A percentile compares a stretch with the other conserved stretches of the same genome.
phyloP scores from a whole-genome alignment of 768 basidiomycete species.

The Leccinum broughii region DNA sequence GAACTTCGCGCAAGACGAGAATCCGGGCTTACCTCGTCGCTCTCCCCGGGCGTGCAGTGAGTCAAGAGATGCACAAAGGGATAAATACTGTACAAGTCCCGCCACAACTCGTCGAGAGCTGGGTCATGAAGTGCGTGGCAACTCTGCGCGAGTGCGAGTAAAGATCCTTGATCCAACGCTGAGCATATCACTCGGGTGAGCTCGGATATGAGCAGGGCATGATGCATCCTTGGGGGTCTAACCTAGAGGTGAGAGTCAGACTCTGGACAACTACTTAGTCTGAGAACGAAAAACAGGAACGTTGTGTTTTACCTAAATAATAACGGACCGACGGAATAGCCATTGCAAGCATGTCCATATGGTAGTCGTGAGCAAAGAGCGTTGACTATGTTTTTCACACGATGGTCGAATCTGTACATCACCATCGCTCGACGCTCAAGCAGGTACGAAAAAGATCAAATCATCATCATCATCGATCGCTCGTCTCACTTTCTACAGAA shows the following conservation, averaged over 20 bases:
- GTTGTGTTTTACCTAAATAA: no score
- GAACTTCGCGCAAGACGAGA: no score
- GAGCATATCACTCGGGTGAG: conserved; percentile 20
- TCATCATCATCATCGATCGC: not conserved
- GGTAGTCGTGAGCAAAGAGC: no score
- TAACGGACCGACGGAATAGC: no score
- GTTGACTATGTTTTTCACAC: not conserved
- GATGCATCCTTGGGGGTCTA: conserved; percentile 18
- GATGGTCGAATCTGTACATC: conserved; percentile 41
- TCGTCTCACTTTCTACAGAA: conserved; percentile 42
- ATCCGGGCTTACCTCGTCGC: conserved; percentile 12
- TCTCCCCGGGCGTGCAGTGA: not conserved
- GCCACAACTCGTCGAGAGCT: conserved; percentile 30
- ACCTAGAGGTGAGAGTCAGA: no score
- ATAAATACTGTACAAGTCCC: conserved; percentile 20
- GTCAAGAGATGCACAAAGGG: conserved; percentile 24
- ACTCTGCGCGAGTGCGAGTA: conserved; percentile 25
- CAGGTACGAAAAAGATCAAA: conserved; percentile 49
- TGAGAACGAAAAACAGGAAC: no score
- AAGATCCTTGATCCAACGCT: conserved; percentile 11
- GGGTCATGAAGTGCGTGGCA: conserved; percentile 23
- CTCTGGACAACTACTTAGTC: no score
- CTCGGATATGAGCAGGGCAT: conserved; percentile 27
- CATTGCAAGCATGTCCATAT: no score
- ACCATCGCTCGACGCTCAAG: conserved; percentile 83